A percentile compares a stretch with the other conserved stretches of the same genome.
Conservation (phyloP, 306 rosid species). For the Casuarina cunninghamiana region DNA sequence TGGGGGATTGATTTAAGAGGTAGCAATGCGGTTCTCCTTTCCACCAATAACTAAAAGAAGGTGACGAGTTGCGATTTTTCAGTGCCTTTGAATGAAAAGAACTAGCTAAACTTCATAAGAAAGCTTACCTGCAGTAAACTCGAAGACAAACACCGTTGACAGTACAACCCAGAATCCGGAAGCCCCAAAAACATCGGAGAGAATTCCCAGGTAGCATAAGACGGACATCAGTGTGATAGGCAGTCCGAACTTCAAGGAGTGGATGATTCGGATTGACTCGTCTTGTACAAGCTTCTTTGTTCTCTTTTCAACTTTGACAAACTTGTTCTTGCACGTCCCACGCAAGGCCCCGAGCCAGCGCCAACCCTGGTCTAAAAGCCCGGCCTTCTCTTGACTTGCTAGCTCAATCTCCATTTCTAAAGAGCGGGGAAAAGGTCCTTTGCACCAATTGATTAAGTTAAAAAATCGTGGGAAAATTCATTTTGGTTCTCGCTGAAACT, state of each 20-base stretch:
- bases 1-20: no score
- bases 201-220: conserved; percentile 65
- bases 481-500: no score
- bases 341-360: conserved; percentile 37
- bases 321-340: conserved; percentile 37
- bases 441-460: background rate
- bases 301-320: conserved; percentile 34
- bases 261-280: conserved; percentile 82
- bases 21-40: no score
- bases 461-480: no score
- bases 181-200: conserved; percentile 80
- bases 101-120: no score
- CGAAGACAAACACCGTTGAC: no score
- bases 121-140: no score
- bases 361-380: no score
- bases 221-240: conserved; percentile 86
- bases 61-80: no score
- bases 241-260: conserved; percentile 85
- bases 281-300: conserved; percentile 67
- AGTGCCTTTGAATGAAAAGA: no score
- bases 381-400: conserved; percentile 28
- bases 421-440: background rate
- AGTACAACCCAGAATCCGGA: no score
- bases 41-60: no score
- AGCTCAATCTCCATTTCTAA: conserved; percentile 55